Conservation (phyloP, 1,139 yeast genomes). For the Diutina rugosa region DNA sequence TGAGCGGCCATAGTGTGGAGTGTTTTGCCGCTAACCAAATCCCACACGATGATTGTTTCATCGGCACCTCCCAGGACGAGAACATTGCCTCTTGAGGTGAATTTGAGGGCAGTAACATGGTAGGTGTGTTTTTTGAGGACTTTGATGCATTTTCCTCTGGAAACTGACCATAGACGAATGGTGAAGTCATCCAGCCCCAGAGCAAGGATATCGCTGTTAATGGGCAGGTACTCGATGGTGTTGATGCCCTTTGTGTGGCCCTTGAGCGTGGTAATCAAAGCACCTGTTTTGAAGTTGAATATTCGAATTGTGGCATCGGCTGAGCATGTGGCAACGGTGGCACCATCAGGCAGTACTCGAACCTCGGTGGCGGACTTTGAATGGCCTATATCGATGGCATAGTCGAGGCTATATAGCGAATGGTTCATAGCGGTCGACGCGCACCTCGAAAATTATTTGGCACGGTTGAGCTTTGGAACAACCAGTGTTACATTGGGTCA, state of each 20-base stretch:
- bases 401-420: not conserved
- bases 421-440: not conserved
- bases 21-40: constrained; percentile 55
- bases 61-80: constrained; percentile 79
- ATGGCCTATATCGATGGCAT: not conserved
- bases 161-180: constrained; percentile 59
- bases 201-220: constrained; percentile 57
- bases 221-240: constrained; percentile 62
- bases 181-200: constrained; percentile 84
- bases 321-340: constrained; percentile 43
- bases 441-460: not conserved
- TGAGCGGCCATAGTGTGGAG: constrained; percentile 84
- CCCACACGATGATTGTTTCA: constrained; percentile 90
- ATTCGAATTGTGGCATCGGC: constrained; percentile 18
- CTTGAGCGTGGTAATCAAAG: constrained; percentile 21
- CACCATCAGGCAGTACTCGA: constrained; percentile 57
- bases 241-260: constrained; percentile 67
- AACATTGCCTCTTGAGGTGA: constrained; percentile 64
- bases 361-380: constrained; percentile 22
- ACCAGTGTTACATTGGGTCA: too few relatives aligned
- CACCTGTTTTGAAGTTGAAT: constrained; percentile 12
- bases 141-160: constrained; percentile 38
- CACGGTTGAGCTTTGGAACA: too few relatives aligned
- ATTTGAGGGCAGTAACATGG: constrained; percentile 64
- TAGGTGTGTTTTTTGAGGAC: constrained; percentile 73